Base-by-base conservation (phyloP, 108 stramenopile genomes). In the Chaetoceros muelleri region DNA sequence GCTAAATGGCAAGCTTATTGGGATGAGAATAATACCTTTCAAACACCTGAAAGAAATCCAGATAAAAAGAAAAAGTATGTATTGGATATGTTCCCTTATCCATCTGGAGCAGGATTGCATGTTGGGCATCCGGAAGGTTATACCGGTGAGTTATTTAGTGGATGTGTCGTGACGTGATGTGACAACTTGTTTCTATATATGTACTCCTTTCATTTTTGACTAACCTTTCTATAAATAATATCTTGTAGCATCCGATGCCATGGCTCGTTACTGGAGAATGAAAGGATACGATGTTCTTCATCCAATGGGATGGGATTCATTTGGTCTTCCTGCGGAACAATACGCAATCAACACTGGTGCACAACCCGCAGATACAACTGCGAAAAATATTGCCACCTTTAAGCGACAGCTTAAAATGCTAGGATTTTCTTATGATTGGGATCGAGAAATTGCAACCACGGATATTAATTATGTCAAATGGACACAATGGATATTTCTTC, bases 281-380 rank as follows among this genome's bases (percentile, higher is more conserved):
- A 85, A 79, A 24, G 88, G 82, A 16, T 82, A 85, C 64, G 95
- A 96, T 65, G 98, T 99, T 29, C 77, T 99, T 30, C 97, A 98
- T 69, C 98, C 98, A 24, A 99, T 99, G 62, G 98, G 98, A 17
- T 99, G 97, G 97, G 98, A 99, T 69, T 90, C 95, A n/a, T 99
- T 98, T 73, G 98, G 98, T 22, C 76, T 99, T 34, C 98, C 98
- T n/a, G 98, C 98, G 18, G 98, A 99, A 69, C 97, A 99, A 76
- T 96, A 92, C 69, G 98, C 98, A 34, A 91, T 97, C 71, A 78
- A 97, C 44, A 95, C 96, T 30, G 96, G 96, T 16, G 82, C 95
- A 16, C 83, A 93, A 67, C 98, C 98, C n/a, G 93, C 78, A 50
- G 84, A 78, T 18, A 96, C 94, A 24, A 99, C 98, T 5, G 56